phyloP scores from a whole-genome alignment of 345 rosid genomes.

The Sisymbrium irio region DNA sequence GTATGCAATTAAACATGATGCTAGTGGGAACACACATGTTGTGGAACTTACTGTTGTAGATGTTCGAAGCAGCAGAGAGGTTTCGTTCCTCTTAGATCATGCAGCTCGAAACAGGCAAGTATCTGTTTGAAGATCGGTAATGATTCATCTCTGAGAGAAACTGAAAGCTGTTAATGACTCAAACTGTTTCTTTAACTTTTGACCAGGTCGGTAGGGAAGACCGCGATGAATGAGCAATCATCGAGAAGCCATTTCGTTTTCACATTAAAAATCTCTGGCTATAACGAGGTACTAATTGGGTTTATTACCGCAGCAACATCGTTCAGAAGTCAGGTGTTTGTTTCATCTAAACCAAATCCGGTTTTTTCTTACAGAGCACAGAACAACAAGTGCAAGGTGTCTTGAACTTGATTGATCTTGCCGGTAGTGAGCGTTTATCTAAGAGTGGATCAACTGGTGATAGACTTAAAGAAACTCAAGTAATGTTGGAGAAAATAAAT shows the following conservation, averaged over 20 bases:
- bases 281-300: slow-evolving; percentile 60
- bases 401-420: slow-evolving; percentile 94
- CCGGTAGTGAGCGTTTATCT: slow-evolving; percentile 96
- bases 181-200: background rate
- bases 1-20: slow-evolving; percentile 71
- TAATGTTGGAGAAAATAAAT: slow-evolving; percentile 31
- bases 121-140: background rate
- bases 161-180: background rate
- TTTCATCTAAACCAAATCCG: background rate
- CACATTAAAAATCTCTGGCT: slow-evolving; percentile 80
- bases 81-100: slow-evolving; percentile 65
- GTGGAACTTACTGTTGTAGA: slow-evolving; percentile 76
- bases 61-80: slow-evolving; percentile 58
- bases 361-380: slow-evolving; percentile 51
- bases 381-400: slow-evolving; percentile 96
- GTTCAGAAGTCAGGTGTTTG: background rate
- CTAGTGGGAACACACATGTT: slow-evolving; percentile 80
- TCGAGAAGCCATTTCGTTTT: slow-evolving; percentile 97
- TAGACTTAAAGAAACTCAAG: slow-evolving; percentile 92
- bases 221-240: slow-evolving; percentile 95
- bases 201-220: slow-evolving; percentile 89
- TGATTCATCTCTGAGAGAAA: background rate
- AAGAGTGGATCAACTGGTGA: slow-evolving; percentile 98
- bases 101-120: slow-evolving; percentile 84
- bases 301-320: background rate